A percentile compares a stretch with the other conserved stretches of the same genome.
phyloP scores from a whole-genome alignment of 306 rosid genomes.

The Vicia sativa region DNA sequence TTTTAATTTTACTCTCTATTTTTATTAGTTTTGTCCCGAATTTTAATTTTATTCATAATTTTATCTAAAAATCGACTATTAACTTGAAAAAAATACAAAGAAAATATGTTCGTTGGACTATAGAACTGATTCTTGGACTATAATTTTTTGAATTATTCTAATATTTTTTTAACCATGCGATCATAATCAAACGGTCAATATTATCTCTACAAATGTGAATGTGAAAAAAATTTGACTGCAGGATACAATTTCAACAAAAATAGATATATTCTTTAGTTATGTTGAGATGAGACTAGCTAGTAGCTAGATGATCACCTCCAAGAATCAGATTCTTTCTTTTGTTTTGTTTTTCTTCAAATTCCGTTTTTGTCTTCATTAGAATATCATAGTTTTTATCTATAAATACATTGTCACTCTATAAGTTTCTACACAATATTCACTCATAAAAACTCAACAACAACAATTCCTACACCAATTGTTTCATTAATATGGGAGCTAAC shows the following conservation, averaged over 20 bases:
- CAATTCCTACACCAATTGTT: neutral
- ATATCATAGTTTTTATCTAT: neutral
- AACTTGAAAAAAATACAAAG: no score
- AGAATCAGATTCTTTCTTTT: neutral
- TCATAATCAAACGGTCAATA: no score
- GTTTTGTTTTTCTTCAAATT: neutral
- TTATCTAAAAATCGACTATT: no score
- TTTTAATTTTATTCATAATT: no score
- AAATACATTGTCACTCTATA: constrained; percentile 9
- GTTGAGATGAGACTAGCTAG: neutral
- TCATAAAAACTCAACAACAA: neutral
- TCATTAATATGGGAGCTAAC: neutral
- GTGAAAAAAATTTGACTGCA: no score
- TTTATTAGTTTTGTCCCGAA: no score
- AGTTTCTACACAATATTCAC: neutral
- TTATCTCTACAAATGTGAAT: no score
- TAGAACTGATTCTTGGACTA: no score
- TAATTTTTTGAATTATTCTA: no score
- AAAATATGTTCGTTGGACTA: no score
- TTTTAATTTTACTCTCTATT: no score
- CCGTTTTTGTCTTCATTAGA: neutral
- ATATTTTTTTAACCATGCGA: no score
- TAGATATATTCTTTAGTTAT: neutral
- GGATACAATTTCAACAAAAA: neutral
- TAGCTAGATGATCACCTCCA: neutral